A percentile compares a stretch with the other conserved stretches of the same genome.
These are phyloP conservation scores for Globisporangium iwayamae DNA, from an alignment of 352 stramenopile species.

Conservation along the genomic window DNA sequence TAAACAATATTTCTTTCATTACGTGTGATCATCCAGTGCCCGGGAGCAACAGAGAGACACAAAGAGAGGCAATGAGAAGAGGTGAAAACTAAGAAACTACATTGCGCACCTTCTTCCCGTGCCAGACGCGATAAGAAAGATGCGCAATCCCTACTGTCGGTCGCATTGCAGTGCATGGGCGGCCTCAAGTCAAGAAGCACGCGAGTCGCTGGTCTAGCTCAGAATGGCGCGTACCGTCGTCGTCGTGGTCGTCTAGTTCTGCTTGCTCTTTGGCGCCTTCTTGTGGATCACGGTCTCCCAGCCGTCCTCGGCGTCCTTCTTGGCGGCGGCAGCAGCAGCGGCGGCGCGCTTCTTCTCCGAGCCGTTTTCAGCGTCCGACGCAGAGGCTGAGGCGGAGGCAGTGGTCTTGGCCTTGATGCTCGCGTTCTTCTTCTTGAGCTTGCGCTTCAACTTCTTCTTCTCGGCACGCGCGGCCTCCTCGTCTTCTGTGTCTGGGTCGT, in stretches of 20 bases:
- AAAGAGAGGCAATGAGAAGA: not conserved
- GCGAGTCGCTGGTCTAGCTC: not conserved
- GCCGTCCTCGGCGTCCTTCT: conserved; percentile 72
- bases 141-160: conserved; percentile 7
- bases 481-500: conserved; percentile 80
- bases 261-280: conserved; percentile 50
- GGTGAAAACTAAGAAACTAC: conserved; percentile 13
- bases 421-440: conserved; percentile 78
- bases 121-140: not conserved
- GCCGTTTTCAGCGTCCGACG: conserved; percentile 31
- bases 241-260: conserved; percentile 46
- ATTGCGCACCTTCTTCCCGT: not conserved
- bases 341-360: conserved; percentile 55
- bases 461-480: conserved; percentile 72
- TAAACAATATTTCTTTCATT: conserved; percentile 18
- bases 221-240: not conserved
- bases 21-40: not conserved
- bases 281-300: conserved; percentile 81
- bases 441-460: conserved; percentile 78
- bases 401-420: conserved; percentile 53
- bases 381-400: conserved; percentile 1
- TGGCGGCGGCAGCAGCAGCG: conserved; percentile 29
- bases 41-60: not conserved
- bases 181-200: not conserved
- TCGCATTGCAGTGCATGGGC: not conserved